Evolutionary conservation across 2,329 filamentous ascomycete genomes (phyloP).

Genomic region (Drechslera avenae): DNA sequence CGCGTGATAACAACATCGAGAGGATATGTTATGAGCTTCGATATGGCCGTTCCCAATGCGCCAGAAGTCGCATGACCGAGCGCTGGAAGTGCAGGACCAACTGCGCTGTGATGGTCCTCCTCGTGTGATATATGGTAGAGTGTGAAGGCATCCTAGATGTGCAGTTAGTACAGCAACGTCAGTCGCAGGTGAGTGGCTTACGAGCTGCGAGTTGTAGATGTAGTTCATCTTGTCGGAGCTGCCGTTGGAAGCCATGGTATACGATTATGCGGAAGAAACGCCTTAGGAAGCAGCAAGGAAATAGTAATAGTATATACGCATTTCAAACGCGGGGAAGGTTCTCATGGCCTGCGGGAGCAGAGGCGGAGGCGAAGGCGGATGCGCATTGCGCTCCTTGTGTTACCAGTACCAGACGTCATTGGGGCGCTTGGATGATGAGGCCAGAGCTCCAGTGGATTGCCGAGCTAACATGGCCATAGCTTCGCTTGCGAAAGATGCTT

Average conservation of each 20-base stretch:
- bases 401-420: conserved; percentile 29
- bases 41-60: conserved; percentile 75
- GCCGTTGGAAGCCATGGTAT: conserved; percentile 11
- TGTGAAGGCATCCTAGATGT: conserved; percentile 48
- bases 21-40: conserved; percentile 79
- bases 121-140: conserved; percentile 51
- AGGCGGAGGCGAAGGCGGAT: too few relatives aligned
- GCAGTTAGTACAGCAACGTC: conserved; percentile 1
- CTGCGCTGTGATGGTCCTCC: conserved; percentile 28
- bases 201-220: conserved; percentile 54
- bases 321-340: conserved; percentile 31
- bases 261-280: not conserved
- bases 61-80: conserved; percentile 83
- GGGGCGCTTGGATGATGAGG: conserved; percentile 18
- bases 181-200: conserved; percentile 24
- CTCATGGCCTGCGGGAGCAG: conserved; percentile 18
- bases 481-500: conserved; percentile 24
- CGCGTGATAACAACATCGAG: conserved; percentile 81
- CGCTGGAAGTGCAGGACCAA: conserved; percentile 66
- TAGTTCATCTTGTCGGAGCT: conserved; percentile 33
- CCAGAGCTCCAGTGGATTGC: conserved; percentile 21
- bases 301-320: conserved; percentile 1
- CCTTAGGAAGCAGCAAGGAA: conserved; percentile 1
- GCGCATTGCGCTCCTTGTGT: conserved; percentile 22
- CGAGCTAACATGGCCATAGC: conserved; percentile 17